A percentile compares a stretch with the other conserved stretches of the same genome.
These are phyloP conservation scores for Candolleomyces efflorescens DNA, from an alignment of 768 basidiomycete genomes.

Conservation along the genomic window DNA sequence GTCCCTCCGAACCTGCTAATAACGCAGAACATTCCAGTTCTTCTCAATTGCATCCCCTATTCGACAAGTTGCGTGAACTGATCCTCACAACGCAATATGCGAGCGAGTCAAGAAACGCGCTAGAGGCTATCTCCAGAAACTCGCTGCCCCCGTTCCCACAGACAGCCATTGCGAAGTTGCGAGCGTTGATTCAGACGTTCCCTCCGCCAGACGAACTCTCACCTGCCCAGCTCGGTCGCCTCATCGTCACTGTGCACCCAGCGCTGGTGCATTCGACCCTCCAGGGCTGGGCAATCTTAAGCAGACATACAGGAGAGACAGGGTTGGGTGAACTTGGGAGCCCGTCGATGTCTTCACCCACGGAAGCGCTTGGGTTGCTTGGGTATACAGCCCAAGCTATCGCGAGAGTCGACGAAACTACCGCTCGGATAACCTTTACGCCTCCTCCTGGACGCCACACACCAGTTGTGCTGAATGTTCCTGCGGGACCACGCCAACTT, in stretches of 20 bases:
- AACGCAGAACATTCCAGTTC: conserved; percentile 9
- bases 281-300: conserved; percentile 60
- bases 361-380: conserved; percentile 44
- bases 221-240: conserved; percentile 46
- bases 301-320: conserved; percentile 48
- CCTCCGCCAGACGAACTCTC: conserved; percentile 40
- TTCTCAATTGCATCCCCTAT: conserved; percentile 17
- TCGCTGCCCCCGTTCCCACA: conserved; percentile 61
- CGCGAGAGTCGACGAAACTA: conserved; percentile 33
- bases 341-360: conserved; percentile 36
- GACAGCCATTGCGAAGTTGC: conserved; percentile 52
- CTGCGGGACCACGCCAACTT: conserved; percentile 45
- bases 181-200: conserved; percentile 40
- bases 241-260: conserved; percentile 59
- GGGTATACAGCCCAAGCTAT: conserved; percentile 46
- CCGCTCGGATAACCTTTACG: conserved; percentile 40
- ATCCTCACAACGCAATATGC: conserved; percentile 62
- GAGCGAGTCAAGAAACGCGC: conserved; percentile 49
- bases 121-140: conserved; percentile 51
- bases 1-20: conserved; percentile 1
- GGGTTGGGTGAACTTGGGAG: conserved; percentile 52
- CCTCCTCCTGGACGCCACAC: conserved; percentile 19
- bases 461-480: conserved; percentile 33
- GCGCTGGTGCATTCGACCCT: conserved; percentile 50
- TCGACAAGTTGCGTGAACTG: conserved; percentile 46